phyloP scores from a whole-genome alignment of 2,329 filamentous ascomycete species.

The Blastomyces percursus region DNA sequence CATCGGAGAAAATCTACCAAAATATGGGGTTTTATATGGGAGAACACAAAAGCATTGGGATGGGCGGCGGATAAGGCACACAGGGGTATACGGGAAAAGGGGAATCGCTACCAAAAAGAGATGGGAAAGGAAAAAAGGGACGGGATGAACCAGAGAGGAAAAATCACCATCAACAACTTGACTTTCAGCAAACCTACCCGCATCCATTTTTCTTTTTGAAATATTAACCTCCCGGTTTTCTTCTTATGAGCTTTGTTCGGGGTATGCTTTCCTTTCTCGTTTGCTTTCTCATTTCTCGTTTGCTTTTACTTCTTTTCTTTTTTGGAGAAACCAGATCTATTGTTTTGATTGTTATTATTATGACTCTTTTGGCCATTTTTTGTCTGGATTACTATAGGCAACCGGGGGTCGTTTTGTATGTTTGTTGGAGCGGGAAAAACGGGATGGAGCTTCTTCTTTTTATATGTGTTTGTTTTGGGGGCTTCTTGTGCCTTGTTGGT shows the following conservation, averaged over 20 bases:
- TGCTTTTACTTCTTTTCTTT: background rate
- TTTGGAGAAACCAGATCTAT: constrained; percentile 1
- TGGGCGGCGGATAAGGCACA: constrained; percentile 8
- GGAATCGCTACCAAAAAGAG: constrained; percentile 3
- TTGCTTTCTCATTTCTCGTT: background rate
- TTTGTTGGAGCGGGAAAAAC: background rate
- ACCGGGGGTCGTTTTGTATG: background rate
- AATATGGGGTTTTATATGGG: constrained; percentile 5
- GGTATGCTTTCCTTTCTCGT: constrained; percentile 7
- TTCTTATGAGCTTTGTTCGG: constrained; percentile 4
- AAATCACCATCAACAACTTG: background rate
- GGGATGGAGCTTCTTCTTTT: constrained; percentile 1
- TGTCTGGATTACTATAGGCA: constrained; percentile 5
- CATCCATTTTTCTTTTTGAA: constrained; percentile 1
- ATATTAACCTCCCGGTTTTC: background rate
- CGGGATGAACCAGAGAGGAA: constrained; percentile 1
- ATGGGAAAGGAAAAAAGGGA: background rate
- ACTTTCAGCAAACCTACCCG: background rate
- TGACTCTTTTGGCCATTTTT: constrained; percentile 2
- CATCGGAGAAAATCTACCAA: constrained; percentile 2
- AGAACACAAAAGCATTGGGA: constrained; percentile 8
- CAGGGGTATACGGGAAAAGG: constrained; percentile 6
- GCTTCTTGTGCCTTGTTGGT: background rate
- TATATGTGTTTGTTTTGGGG: background rate
- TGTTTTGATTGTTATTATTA: background rate